Percentiles rank a stretch among this genome's conserved stretches.
phyloP scores from a whole-genome alignment of 1,139 yeast genomes.

The Pichia sp. region DNA sequence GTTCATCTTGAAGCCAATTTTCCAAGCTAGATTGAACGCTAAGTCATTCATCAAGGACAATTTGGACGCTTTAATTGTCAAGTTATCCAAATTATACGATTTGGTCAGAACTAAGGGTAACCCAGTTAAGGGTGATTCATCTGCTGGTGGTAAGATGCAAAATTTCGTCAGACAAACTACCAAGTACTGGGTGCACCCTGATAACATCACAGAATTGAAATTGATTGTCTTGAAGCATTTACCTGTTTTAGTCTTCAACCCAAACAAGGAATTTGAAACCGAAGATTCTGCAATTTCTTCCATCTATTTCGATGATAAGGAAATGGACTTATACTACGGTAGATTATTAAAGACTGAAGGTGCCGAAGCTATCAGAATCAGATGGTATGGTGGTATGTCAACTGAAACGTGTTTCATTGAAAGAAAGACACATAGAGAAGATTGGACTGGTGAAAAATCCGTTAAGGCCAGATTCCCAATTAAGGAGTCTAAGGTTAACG shows the following conservation, averaged over 20 bases:
- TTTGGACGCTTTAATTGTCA: slow-evolving; percentile 84
- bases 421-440: slow-evolving; percentile 97
- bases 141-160: slow-evolving; percentile 98
- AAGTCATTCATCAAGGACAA: slow-evolving; percentile 96
- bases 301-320: slow-evolving; percentile 87
- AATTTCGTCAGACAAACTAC: slow-evolving; percentile 98
- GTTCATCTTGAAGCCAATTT: slow-evolving; percentile 83
- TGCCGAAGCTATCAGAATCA: slow-evolving; percentile 95
- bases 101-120: slow-evolving; percentile 94
- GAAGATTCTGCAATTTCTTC: slow-evolving; percentile 98
- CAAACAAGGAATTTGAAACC: slow-evolving; percentile 90
- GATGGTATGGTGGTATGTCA: slow-evolving; percentile 99
- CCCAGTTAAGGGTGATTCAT: slow-evolving; percentile 89
- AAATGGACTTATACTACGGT: slow-evolving; percentile 90
- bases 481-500: slow-evolving; percentile 88
- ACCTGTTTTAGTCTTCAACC: slow-evolving; percentile 94
- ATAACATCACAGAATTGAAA: slow-evolving; percentile 96
- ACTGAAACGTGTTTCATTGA: slow-evolving; percentile 92
- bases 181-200: slow-evolving; percentile 99
- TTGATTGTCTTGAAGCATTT: slow-evolving; percentile 88
- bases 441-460: slow-evolving; percentile 99
- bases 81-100: slow-evolving; percentile 85
- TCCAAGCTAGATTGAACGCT: slow-evolving; percentile 87
- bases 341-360: slow-evolving; percentile 96
- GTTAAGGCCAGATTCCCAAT: slow-evolving; percentile 94